phyloP scores from a whole-genome alignment of 2,329 filamentous ascomycete species.

The Diplocarpon rosae region DNA sequence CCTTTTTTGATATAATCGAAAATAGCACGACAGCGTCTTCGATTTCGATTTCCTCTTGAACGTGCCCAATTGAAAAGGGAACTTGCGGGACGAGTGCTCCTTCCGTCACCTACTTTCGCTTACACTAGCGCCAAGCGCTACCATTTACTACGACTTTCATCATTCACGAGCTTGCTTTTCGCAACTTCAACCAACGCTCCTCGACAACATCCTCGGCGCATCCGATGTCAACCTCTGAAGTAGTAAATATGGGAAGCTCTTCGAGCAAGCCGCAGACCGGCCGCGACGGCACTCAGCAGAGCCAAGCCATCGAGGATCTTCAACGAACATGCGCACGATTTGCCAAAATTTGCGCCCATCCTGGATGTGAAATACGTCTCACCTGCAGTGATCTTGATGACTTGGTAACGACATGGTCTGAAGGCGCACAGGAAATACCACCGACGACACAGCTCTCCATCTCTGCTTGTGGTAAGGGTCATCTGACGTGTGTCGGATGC shows the following conservation, averaged over 20 bases:
- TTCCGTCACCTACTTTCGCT: no score
- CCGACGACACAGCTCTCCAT: slow-evolving; percentile 10
- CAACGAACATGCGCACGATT: slow-evolving; percentile 5
- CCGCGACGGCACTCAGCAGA: neutral
- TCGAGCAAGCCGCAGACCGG: neutral
- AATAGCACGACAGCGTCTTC: neutral
- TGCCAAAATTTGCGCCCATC: slow-evolving; percentile 1
- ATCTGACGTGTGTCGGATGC: slow-evolving; percentile 15
- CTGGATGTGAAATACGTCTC: neutral
- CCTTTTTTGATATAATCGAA: no score
- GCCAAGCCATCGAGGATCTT: neutral
- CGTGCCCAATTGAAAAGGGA: no score
- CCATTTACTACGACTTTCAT: neutral
- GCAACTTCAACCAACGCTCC: no score
- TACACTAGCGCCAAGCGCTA: neutral
- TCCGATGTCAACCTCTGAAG: neutral
- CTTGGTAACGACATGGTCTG: slow-evolving; percentile 11
- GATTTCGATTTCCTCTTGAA: neutral
- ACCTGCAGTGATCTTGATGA: neutral
- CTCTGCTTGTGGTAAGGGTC: slow-evolving; percentile 5
- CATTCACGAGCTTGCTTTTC: neutral
- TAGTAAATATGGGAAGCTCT: neutral
- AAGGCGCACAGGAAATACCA: slow-evolving; percentile 11
- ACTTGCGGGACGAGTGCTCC: no score
- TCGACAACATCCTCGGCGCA: no score